Base-by-base conservation (phyloP, 139 green algal genomes). In the Desmodesmus armatus region DNA sequence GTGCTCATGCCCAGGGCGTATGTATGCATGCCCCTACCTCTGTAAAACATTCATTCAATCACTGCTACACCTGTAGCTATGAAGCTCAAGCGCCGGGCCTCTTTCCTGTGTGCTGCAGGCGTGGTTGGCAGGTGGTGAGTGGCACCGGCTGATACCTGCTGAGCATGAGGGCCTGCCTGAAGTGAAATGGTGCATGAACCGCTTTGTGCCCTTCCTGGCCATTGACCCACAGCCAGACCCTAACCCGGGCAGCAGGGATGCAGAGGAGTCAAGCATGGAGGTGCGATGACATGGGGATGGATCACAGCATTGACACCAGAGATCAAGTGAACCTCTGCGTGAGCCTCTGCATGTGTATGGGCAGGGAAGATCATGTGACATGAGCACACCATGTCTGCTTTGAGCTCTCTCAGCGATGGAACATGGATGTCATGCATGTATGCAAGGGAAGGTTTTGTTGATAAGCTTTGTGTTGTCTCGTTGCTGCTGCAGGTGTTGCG, bases 121-220 rank as follows among this genome's bases (percentile, higher is more conserved):
- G 7, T 80, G 69, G 62, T 87, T 98, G 39, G 23, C 76, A 5
- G 95, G 94, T 17, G 95, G 95, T n/a, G 82, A 91, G 40, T 93
- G 92, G 86, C n/a, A 92, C 31, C 37, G 80, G 37, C 92, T 98
- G 53, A 71, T 96, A 25, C 83, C 88, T 2, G 78, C 86, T 0
- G 88, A 82, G 0, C 90, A 96, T 69, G 89, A 88, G 0, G 95
- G 95, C 33, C 86, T 97, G 71, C 67, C 92, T 27, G 95, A 98
- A 78, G 91, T 95, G 71, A 98, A 98, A 90, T 98, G 95, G 95
- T 96, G 73, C 74, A 70, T 79, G 49, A 83, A 84, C 73, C 41
- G 90, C 6, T 97, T 98, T 85, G 85, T 86, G 66, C 91, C 95
- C 6, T 98, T 92, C 77, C 85, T 98, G 7, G 91, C 93, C 66